A percentile compares a stretch with the other conserved stretches of the same genome.
These are phyloP conservation scores for Epichloe elymi DNA, from an alignment of 2,329 filamentous ascomycete genomes.

Conservation along the genomic window DNA sequence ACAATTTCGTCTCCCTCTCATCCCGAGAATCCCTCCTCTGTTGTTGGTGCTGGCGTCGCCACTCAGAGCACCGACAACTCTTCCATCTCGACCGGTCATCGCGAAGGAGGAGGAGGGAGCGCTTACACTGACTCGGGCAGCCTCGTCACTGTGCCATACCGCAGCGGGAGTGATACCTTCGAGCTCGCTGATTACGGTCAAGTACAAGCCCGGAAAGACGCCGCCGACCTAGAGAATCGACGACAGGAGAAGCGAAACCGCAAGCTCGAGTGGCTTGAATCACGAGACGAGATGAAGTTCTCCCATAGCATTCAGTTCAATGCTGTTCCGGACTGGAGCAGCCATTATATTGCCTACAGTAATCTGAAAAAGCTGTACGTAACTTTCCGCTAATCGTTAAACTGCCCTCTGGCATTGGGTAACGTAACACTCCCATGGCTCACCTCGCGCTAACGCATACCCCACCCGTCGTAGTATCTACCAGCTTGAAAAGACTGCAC, in stretches of 20 bases:
- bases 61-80: slow-evolving; percentile 10
- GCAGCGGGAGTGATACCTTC: slow-evolving; percentile 16
- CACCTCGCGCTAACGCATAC: not conserved
- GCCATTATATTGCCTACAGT: slow-evolving; percentile 94
- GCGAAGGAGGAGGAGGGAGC: slow-evolving; percentile 27
- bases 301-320: slow-evolving; percentile 99
- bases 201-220: slow-evolving; percentile 16
- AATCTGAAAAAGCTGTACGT: slow-evolving; percentile 95
- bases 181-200: slow-evolving; percentile 30
- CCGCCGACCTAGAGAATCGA: slow-evolving; percentile 20
- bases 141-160: slow-evolving; percentile 1
- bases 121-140: slow-evolving; percentile 2
- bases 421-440: not conserved
- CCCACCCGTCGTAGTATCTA: slow-evolving; percentile 57
- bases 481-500: slow-evolving; percentile 73
- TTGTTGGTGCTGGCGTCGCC: slow-evolving; percentile 16
- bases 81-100: slow-evolving; percentile 12
- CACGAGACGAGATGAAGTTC: slow-evolving; percentile 93
- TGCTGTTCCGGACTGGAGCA: slow-evolving; percentile 98
- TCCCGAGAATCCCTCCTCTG: slow-evolving; percentile 26
- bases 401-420: not conserved
- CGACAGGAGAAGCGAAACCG: slow-evolving; percentile 35
- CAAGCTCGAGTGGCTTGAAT: slow-evolving; percentile 59
- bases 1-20: slow-evolving; percentile 21
- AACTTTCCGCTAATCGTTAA: not conserved